Evolutionary conservation across 306 rosid genomes (phyloP), one percentile per base, ranked within the genome.

Genomic region (Macrotyloma uniflorum): DNA sequence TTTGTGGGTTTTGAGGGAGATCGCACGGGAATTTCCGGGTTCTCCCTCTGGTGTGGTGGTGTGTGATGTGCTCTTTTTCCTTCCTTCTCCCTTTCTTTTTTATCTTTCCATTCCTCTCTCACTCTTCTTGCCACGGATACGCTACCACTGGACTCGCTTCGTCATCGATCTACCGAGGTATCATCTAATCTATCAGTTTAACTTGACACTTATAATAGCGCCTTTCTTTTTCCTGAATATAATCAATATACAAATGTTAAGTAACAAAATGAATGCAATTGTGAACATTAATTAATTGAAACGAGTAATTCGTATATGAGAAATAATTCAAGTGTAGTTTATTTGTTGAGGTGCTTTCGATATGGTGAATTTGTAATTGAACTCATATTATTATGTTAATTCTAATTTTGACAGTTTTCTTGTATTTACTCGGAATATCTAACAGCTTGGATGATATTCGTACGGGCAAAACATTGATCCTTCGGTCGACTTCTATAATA

Each of bases 11-110:
- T 66, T 20, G 83, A 87, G 82, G 84, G 80, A 67, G 88, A 86
- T 78, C 86, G 93, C 89, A 91, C 87, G 90, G 91, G 91, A 50
- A 5, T 87, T 89, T 82, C 88, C 89, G 89, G 93, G 89, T 28
- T 87, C 86, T 79, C 79, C 72, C 76, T 84, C 83, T 42, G 18
- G 83, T 77, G 89, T 89, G 71, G 57, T 18, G 57, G 57, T 84
- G 86, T 88, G 75, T 72, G 67, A n/a, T 58, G 42, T 47, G 40
- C 70, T 54, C 54, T 67, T 16, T 71, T 84, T 35, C 13, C 35
- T 71, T 85, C 4, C 4, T 66, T 73, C 50, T 12, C 62, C n/a
- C 26, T 33, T 18, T 5, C 58, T 6, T 36, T 4, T 36, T 36
- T 76, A n/a, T n/a, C 69, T 19, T 2, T 35, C 47, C 18, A n/a